Evolutionary conservation across 257 asterid species (phyloP).

Genomic region (Solanum bulbocastanum): DNA sequence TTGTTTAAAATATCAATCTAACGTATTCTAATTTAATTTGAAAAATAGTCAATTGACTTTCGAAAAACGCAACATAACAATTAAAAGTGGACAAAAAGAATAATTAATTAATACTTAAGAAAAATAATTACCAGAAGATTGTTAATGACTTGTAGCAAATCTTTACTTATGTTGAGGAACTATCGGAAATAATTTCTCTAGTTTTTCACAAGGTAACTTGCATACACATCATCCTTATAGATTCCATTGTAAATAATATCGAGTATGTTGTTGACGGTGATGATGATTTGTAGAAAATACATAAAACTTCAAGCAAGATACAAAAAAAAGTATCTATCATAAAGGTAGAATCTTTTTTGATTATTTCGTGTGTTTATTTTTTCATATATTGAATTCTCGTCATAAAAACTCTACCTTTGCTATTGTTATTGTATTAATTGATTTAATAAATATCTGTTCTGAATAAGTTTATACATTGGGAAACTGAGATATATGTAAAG

Average conservation of each 20-base stretch:
- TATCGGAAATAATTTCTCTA: too few species aligned
- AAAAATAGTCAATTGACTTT: too few species aligned
- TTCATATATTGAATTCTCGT: too few species aligned
- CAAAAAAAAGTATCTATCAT: not conserved
- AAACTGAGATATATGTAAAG: not conserved
- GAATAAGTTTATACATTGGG: not conserved
- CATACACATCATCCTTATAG: not conserved
- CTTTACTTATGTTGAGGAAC: not conserved
- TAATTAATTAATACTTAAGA: not conserved
- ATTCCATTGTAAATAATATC: not conserved
- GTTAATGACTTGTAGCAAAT: not conserved
- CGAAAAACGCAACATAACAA: too few species aligned
- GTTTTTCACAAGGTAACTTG: too few species aligned
- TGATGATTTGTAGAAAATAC: not conserved
- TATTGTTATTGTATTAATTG: not conserved
- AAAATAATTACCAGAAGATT: not conserved
- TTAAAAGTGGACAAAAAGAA: too few species aligned
- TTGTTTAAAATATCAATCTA: too few species aligned
- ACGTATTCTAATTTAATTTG: too few species aligned
- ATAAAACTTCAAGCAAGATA: not conserved
- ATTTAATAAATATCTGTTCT: too few species aligned
- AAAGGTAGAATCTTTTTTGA: too few species aligned
- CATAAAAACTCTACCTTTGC: too few species aligned
- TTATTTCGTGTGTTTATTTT: too few species aligned
- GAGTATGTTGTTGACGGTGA: not conserved